Conservation (phyloP, 2,329 filamentous ascomycete genomes). For the Metarhizium guizhouense region DNA sequence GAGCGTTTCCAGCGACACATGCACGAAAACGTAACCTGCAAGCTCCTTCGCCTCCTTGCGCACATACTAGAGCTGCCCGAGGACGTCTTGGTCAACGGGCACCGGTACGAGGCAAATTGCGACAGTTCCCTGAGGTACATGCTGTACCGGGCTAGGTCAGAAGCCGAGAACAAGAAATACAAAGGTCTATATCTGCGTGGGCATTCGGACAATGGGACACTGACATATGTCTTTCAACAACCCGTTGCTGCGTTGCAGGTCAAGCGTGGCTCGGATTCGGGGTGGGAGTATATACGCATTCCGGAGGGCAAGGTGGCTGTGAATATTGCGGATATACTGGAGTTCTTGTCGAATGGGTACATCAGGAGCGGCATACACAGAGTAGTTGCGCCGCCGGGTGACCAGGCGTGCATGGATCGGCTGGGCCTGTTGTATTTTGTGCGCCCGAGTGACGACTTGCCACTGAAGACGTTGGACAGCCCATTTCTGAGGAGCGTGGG, state of each 20-base stretch:
- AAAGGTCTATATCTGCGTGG: slow-evolving; percentile 27
- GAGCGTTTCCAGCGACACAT: slow-evolving; percentile 27
- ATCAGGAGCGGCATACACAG: slow-evolving; percentile 4
- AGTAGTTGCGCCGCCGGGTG: slow-evolving; percentile 1
- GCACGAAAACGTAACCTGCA: slow-evolving; percentile 21
- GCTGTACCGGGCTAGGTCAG: slow-evolving; percentile 42
- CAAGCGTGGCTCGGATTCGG: not conserved
- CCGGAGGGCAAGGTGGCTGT: slow-evolving; percentile 5
- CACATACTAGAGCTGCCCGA: slow-evolving; percentile 49
- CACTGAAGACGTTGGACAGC: slow-evolving; percentile 2
- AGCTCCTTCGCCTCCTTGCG: slow-evolving; percentile 26
- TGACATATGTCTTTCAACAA: slow-evolving; percentile 50
- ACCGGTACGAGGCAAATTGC: slow-evolving; percentile 43
- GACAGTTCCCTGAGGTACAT: slow-evolving; percentile 52
- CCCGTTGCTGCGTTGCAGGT: slow-evolving; percentile 49
- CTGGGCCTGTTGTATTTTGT: slow-evolving; percentile 5
- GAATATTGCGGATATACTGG: slow-evolving; percentile 1
- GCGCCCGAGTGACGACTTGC: slow-evolving; percentile 2
- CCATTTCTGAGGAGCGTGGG: slow-evolving; percentile 2
- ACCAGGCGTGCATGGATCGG: slow-evolving; percentile 3
- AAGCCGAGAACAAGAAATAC: slow-evolving; percentile 30
- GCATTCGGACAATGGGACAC: slow-evolving; percentile 46
- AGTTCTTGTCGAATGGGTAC: slow-evolving; percentile 4
- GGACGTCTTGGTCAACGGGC: slow-evolving; percentile 42
- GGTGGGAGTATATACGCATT: slow-evolving; percentile 4